Evolutionary conservation across 345 rosid species (phyloP), one percentile per base, ranked within the genome.

Genomic region (Pistacia integerrima): DNA sequence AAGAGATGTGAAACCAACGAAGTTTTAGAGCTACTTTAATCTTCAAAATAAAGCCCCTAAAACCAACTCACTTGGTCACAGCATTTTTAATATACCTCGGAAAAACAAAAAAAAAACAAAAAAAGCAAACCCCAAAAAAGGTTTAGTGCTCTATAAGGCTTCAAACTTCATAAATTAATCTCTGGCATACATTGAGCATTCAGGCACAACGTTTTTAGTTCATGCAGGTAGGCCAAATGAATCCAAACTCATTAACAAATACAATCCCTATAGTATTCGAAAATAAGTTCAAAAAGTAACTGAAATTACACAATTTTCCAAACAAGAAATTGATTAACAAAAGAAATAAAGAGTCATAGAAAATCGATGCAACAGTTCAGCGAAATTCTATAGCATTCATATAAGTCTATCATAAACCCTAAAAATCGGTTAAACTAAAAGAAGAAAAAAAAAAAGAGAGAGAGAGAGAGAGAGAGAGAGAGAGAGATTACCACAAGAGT

Each of bases 401-500:
- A 8, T 22, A 22, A 46, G 25, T 3, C 28, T 46, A 74, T 36
- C 38, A n/a, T 1, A 54, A 55, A 66, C 36, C 14, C 44, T 18
- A 67, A 74, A 52, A 52, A 46, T 22, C 52, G 30, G 35, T 41
- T 7, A 11, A 41, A 0, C 4, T 6, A 38, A 44, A 52, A 22
- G 18, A 17, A 28, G 52, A 2, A 57, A 33, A 20, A 22, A 18
- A 30, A 0, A 44, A 20, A 61, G 73, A n/a, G n/a, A n/a, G n/a
- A n/a, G n/a, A n/a, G n/a, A n/a, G n/a, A 25, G 0, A 25, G 25
- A 25, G 25, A 25, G 25, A 25, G 25, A 25, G 25, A 25, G 25
- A 25, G 25, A 25, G 25, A 25, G 25, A 25, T 25, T 85, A 97
- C 98, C 98, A 94, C 98, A 25, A 97, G 99, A 65, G 87, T 91